A percentile compares a stretch with the other conserved stretches of the same genome.
Conservation (phyloP, 228 moss, liverwort and hornwort species). For the Sphagnum fallax region DNA sequence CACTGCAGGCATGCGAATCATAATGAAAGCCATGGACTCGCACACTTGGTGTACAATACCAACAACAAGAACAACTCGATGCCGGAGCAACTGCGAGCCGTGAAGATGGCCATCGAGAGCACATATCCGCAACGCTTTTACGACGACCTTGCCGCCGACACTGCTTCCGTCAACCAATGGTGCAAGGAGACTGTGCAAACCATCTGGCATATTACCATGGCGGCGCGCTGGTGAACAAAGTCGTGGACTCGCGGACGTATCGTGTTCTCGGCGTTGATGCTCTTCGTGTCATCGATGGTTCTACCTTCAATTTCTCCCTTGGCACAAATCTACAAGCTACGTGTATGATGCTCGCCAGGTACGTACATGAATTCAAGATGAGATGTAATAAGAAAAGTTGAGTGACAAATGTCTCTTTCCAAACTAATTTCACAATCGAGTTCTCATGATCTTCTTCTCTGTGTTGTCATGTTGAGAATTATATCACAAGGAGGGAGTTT, state of each 20-base stretch:
- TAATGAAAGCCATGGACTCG: slow-evolving; percentile 19
- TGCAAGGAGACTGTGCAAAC: slow-evolving; percentile 44
- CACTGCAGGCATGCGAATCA: slow-evolving; percentile 24
- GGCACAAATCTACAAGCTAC: slow-evolving; percentile 55
- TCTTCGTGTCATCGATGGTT: slow-evolving; percentile 47
- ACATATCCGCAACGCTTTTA: slow-evolving; percentile 28
- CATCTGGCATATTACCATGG: slow-evolving; percentile 76
- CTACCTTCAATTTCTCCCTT: slow-evolving; percentile 33
- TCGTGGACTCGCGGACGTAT: slow-evolving; percentile 25
- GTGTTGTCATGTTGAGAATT: not conserved
- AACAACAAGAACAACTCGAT: slow-evolving; percentile 28
- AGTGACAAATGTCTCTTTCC: not conserved
- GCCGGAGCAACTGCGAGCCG: not conserved
- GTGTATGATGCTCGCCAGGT: slow-evolving; percentile 53
- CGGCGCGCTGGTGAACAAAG: slow-evolving; percentile 23
- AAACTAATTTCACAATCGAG: not conserved
- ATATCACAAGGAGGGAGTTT: not conserved
- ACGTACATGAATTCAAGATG: slow-evolving; percentile 3
- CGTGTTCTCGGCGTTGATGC: slow-evolving; percentile 27
- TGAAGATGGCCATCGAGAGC: slow-evolving; percentile 25
- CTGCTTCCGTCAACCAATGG: slow-evolving; percentile 47
- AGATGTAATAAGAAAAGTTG: not conserved
- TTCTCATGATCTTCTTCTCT: not conserved
- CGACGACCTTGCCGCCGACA: slow-evolving; percentile 24
- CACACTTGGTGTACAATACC: slow-evolving; percentile 17